Percentiles rank a stretch among this genome's conserved stretches.
Conservation (phyloP, 1,139 yeast species). For the Scheffersomyces lignicola region DNA sequence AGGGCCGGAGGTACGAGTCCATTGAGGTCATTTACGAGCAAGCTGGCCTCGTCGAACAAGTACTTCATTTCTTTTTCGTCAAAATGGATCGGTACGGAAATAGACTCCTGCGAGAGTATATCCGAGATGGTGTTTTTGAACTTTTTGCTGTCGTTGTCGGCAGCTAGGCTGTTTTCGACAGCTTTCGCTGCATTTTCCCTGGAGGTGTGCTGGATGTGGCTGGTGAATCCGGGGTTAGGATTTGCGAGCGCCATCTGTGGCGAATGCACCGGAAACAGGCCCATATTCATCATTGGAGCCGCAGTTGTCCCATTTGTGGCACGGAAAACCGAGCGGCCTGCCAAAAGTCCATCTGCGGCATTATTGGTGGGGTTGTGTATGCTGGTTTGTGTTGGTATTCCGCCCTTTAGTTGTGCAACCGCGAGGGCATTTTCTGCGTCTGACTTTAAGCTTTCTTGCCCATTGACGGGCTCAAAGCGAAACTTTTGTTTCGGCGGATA, state of each 20-base stretch:
- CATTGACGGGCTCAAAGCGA: slow-evolving; percentile 18
- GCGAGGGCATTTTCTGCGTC: background rate
- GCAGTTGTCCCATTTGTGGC: slow-evolving; percentile 1
- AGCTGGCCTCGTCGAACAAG: slow-evolving; percentile 51
- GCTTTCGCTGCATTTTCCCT: slow-evolving; percentile 1
- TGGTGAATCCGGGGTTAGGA: slow-evolving; percentile 2
- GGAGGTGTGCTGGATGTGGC: slow-evolving; percentile 5
- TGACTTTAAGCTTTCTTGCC: slow-evolving; percentile 7
- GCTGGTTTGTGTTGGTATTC: slow-evolving; percentile 1
- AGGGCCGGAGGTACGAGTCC: slow-evolving; percentile 26
- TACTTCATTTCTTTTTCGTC: slow-evolving; percentile 18
- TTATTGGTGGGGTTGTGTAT: background rate
- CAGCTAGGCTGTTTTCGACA: too few species aligned
- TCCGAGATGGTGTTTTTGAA: slow-evolving; percentile 31
- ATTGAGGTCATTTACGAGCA: slow-evolving; percentile 51
- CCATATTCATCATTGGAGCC: background rate
- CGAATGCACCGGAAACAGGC: background rate
- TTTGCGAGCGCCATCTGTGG: background rate
- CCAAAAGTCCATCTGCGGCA: background rate
- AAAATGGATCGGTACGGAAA: slow-evolving; percentile 9
- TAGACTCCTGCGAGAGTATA: slow-evolving; percentile 22
- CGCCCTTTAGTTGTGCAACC: slow-evolving; percentile 4
- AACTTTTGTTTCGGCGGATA: slow-evolving; percentile 40
- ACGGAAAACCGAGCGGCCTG: background rate
- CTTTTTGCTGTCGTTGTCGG: slow-evolving; percentile 10